These are phyloP conservation scores for Jaapia argillacea DNA, from an alignment of 768 basidiomycete genomes.

Conservation along the genomic window DNA sequence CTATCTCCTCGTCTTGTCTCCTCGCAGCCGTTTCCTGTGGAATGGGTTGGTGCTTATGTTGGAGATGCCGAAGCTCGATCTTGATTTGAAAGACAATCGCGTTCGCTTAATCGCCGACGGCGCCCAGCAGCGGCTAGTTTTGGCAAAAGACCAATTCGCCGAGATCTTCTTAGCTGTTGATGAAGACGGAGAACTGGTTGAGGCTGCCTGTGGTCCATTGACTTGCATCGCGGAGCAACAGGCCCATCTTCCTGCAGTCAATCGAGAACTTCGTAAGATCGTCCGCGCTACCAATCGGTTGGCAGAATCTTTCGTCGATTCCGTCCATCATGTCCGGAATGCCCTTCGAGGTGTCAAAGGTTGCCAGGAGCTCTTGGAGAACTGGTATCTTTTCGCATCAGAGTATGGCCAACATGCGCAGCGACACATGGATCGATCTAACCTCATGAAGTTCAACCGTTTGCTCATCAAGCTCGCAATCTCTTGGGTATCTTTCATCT, in stretches of 20 bases:
- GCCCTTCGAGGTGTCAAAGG: slow-evolving; percentile 49
- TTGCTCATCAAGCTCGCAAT: slow-evolving; percentile 86
- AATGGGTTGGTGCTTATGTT: slow-evolving; percentile 79
- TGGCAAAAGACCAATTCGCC: slow-evolving; percentile 70
- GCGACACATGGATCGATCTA: slow-evolving; percentile 72
- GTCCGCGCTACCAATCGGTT: slow-evolving; percentile 81
- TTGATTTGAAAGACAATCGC: slow-evolving; percentile 80
- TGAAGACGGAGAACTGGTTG: slow-evolving; percentile 47
- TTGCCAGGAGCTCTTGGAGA: slow-evolving; percentile 80
- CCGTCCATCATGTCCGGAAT: slow-evolving; percentile 76
- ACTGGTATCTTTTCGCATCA: slow-evolving; percentile 95
- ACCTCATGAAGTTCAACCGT: slow-evolving; percentile 68
- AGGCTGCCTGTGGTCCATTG: slow-evolving; percentile 28
- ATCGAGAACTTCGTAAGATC: slow-evolving; percentile 85
- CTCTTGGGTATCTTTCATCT: slow-evolving; percentile 97
- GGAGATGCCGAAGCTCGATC: slow-evolving; percentile 63
- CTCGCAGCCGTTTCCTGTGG: slow-evolving; percentile 84
- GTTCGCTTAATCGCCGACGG: slow-evolving; percentile 91
- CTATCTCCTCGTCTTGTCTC: slow-evolving; percentile 83
- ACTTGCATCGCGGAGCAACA: slow-evolving; percentile 66
- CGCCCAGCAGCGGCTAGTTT: slow-evolving; percentile 58
- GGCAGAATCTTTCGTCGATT: slow-evolving; percentile 88
- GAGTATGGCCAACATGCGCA: slow-evolving; percentile 90
- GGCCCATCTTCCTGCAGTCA: slow-evolving; percentile 85
- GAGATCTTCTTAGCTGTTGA: slow-evolving; percentile 54